A percentile compares a stretch with the other conserved stretches of the same genome.
Conservation (phyloP, 1,284 basidiomycete genomes). For the Amylostereum areolatum region DNA sequence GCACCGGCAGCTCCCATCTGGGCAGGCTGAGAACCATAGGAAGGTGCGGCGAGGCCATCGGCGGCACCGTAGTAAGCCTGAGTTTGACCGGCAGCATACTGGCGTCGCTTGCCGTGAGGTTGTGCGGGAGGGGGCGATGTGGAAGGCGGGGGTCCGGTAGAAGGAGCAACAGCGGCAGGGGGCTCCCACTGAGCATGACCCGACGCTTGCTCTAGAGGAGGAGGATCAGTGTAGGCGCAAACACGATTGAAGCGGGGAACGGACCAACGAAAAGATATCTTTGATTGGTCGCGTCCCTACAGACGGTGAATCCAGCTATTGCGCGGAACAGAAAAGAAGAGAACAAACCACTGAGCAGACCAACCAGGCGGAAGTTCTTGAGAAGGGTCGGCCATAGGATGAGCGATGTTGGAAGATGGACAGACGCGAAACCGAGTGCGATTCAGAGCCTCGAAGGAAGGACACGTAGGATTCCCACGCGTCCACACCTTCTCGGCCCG, state of each 20-base stretch:
- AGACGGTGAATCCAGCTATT: conserved; percentile 11
- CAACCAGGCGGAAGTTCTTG: conserved; percentile 83
- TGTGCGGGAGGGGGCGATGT: conserved; percentile 33
- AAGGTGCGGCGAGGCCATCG: conserved; percentile 35
- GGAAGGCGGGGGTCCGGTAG: conserved; percentile 16
- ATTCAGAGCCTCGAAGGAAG: background rate
- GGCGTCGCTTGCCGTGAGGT: conserved; percentile 63
- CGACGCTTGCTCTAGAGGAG: conserved; percentile 39
- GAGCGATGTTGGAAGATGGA: conserved; percentile 2
- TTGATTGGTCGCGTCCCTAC: conserved; percentile 77
- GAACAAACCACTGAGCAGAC: conserved; percentile 76
- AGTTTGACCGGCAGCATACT: conserved; percentile 87
- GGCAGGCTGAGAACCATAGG: conserved; percentile 27
- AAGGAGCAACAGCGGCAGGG: conserved; percentile 28
- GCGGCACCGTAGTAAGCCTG: conserved; percentile 74
- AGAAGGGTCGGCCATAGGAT: conserved; percentile 56
- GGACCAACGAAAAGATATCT: conserved; percentile 80
- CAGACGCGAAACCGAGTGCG: background rate
- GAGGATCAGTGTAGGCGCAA: background rate
- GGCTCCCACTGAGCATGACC: conserved; percentile 66
- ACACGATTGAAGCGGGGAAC: conserved; percentile 15
- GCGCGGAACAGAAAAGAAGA: conserved; percentile 5
- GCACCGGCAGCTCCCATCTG: conserved; percentile 29
- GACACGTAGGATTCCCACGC: conserved; percentile 11
- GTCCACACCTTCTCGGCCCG: background rate